Percentiles rank a stretch among this genome's conserved stretches.
Conservation (phyloP, 106 monocot species). For the Allium fistulosum region DNA sequence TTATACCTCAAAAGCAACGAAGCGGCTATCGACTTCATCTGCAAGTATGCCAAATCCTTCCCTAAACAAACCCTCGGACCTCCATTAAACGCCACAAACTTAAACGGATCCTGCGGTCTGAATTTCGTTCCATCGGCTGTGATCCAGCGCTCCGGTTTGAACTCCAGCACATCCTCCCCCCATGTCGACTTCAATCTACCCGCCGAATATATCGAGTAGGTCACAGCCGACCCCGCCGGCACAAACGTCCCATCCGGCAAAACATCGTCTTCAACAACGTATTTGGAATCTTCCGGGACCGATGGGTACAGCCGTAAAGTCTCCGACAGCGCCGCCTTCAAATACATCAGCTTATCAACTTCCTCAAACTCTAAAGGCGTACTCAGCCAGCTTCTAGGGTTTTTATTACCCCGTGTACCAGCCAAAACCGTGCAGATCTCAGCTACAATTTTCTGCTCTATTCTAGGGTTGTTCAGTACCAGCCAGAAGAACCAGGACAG, state of each 20-base stretch:
- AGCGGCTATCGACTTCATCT: conserved; percentile 81
- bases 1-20: conserved; percentile 57
- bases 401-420: conserved; percentile 14
- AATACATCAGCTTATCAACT: conserved; percentile 34
- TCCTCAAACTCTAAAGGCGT: conserved; percentile 51
- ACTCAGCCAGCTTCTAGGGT: conserved; percentile 21
- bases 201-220: conserved; percentile 56
- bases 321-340: conserved; percentile 58
- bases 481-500: conserved; percentile 90
- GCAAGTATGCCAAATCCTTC: conserved; percentile 77
- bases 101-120: conserved; percentile 25
- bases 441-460: conserved; percentile 23
- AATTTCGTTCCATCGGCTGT: conserved; percentile 25
- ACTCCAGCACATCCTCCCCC: conserved; percentile 72
- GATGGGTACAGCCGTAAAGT: conserved; percentile 64
- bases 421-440: conserved; percentile 33
- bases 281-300: conserved; percentile 48
- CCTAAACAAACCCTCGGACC: conserved; percentile 54
- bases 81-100: conserved; percentile 59
- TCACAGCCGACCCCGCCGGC: conserved; percentile 40
- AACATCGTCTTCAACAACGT: conserved; percentile 42
- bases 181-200: conserved; percentile 75
- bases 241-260: conserved; percentile 88
- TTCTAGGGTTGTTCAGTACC: conserved; percentile 28
- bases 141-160: conserved; percentile 63